These are phyloP conservation scores for Russula olivacea DNA, from an alignment of 768 basidiomycete species.

Conservation along the genomic window DNA sequence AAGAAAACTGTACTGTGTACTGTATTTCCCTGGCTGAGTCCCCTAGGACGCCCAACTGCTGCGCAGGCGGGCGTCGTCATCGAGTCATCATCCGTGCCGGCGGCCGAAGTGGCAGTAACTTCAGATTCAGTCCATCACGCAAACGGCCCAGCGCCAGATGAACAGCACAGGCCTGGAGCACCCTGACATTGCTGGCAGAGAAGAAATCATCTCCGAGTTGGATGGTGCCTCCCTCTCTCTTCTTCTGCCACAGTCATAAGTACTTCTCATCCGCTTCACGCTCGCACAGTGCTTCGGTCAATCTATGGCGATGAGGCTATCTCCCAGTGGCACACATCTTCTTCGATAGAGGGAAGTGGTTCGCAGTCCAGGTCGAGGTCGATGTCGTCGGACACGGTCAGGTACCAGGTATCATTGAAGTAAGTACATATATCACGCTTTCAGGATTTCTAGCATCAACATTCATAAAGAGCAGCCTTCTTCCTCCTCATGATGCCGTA, in stretches of 20 bases:
- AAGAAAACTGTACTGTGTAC: neutral
- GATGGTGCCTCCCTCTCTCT: constrained; percentile 16
- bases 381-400: constrained; percentile 37
- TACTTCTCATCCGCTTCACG: constrained; percentile 3
- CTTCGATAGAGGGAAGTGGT: constrained; percentile 18
- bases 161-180: constrained; percentile 1
- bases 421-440: constrained; percentile 35
- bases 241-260: neutral
- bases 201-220: constrained; percentile 20
- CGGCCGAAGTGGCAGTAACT: neutral
- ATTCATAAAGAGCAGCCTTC: constrained; percentile 37
- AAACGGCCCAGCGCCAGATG: neutral
- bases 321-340: constrained; percentile 47
- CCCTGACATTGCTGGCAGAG: constrained; percentile 11
- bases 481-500: constrained; percentile 41
- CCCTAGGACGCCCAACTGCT: neutral
- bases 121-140: neutral
- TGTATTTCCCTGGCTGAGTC: neutral
- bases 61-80: neutral
- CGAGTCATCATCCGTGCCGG: neutral
- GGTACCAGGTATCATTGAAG: constrained; percentile 63
- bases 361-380: neutral
- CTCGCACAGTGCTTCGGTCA: constrained; percentile 58
- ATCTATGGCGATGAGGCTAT: constrained; percentile 73
- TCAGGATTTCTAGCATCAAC: neutral